A percentile compares a stretch with the other conserved stretches of the same genome.
These are phyloP conservation scores for Ogataea pignaliae DNA, from an alignment of 805 yeast species.

Conservation along the genomic window DNA sequence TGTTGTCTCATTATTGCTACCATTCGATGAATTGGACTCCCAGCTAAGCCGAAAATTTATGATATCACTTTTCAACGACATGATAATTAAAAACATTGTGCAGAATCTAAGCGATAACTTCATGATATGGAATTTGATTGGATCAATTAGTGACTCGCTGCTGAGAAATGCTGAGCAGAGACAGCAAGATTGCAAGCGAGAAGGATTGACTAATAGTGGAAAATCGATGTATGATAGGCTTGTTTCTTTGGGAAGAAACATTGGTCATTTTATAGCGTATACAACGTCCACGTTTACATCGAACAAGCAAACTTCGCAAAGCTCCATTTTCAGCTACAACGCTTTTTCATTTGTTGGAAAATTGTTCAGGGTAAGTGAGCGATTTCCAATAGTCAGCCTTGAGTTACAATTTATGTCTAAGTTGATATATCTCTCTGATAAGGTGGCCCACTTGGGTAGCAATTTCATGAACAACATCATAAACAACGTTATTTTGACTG, in stretches of 20 bases:
- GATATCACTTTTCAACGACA: conserved; percentile 36
- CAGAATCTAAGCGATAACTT: conserved; percentile 48
- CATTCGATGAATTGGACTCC: conserved; percentile 38
- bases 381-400: conserved; percentile 15
- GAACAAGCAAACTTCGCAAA: conserved; percentile 8
- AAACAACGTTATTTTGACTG: conserved; percentile 20
- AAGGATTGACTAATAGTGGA: not conserved
- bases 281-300: conserved; percentile 24
- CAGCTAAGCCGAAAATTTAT: conserved; percentile 35
- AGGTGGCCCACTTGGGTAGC: conserved; percentile 20
- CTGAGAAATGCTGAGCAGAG: not conserved
- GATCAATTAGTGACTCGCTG: conserved; percentile 13
- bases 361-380: conserved; percentile 10
- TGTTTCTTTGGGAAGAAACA: conserved; percentile 9
- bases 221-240: conserved; percentile 8
- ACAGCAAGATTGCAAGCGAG: not conserved
- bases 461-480: conserved; percentile 25
- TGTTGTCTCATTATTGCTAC: conserved; percentile 34
- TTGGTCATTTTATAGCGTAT: conserved; percentile 27
- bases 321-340: conserved; percentile 12
- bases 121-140: conserved; percentile 43
- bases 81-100: conserved; percentile 36
- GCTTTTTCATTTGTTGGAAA: conserved; percentile 20
- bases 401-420: conserved; percentile 6
- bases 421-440: conserved; percentile 10